Base-by-base conservation (phyloP, 495 filamentous ascomycete genomes). In the Tuber aestivum region DNA sequence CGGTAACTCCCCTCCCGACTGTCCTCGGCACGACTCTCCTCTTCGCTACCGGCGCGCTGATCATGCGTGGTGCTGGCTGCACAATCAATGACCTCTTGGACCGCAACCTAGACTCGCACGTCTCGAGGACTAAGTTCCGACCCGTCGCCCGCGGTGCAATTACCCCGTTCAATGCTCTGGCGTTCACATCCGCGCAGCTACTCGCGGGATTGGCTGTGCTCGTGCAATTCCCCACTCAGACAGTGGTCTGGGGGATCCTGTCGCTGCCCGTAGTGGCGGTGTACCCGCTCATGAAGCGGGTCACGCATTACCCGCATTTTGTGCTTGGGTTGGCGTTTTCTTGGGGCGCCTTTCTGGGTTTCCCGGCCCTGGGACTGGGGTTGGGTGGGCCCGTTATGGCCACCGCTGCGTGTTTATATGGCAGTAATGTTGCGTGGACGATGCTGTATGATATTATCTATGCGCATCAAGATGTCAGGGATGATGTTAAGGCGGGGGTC, bases 71-170 rank as follows among this genome's bases (percentile, higher is more conserved):
- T 41, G 95, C 95, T n/a, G 95, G 95, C 23, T 99, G 95, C 85
- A 91, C 95, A 44, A 95, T 99, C 86, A 98, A 99, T 84, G 95
- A 99, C 83, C 88, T 98, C 69, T 97, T 93, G 94, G 95, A 98
- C 85, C 90, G 93, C 78, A 92, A 97, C 81, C 89, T 99, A 27
- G 95, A 99, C 84, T 92, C 92, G 35, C 89, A 94, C 82, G 95
- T 99, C n/a, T 85, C 89, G 44, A 90, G 95, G 38, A 99, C 95
- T 2, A 90, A 90, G 40, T 88, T 94, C 69, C 92, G 95, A 4
- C 95, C 95, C 7, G 94, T 99, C 81, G 95, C 96, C 10, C 88
- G 95, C 69, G 88, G 91, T 21, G 96, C 95, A 42, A 86, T 97
- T 38, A 91, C 90, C 14, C 92, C 93, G 0, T 85, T 87, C 76